These are phyloP conservation scores for Arthrocladium fulminans DNA, from an alignment of 2,329 filamentous ascomycete species.

Conservation along the genomic window DNA sequence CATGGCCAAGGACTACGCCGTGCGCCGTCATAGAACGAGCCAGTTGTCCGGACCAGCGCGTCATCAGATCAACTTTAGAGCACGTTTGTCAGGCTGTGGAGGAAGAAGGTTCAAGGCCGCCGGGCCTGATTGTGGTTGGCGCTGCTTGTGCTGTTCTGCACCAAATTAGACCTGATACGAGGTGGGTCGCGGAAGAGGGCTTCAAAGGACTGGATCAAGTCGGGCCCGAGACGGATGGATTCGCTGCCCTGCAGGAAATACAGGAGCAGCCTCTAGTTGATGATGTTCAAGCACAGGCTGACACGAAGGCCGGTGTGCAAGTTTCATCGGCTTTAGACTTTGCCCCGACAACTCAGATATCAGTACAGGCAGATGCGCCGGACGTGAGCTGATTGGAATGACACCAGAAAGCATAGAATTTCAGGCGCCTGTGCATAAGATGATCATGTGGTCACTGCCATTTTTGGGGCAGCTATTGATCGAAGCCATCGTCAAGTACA, in stretches of 20 bases:
- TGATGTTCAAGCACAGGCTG: neutral
- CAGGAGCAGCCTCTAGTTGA: neutral
- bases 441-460: neutral
- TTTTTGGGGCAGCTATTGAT: neutral
- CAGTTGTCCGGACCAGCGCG: conserved; percentile 85
- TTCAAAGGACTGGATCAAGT: conserved; percentile 60
- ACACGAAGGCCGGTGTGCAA: neutral
- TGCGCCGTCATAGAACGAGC: conserved; percentile 91
- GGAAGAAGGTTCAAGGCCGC: conserved; percentile 78
- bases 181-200: conserved; percentile 82
- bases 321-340: neutral
- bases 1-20: conserved; percentile 69
- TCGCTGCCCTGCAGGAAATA: neutral
- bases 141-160: conserved; percentile 71
- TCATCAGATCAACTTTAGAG: conserved; percentile 77
- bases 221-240: neutral
- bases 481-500: too few species aligned
- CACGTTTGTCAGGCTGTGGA: conserved; percentile 76
- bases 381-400: neutral
- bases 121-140: conserved; percentile 79
- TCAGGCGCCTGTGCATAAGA: neutral
- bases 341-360: neutral
- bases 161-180: conserved; percentile 46
- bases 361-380: neutral
- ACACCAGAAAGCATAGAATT: neutral